Conservation (phyloP, 1,139 yeast species). For the Kodamaea ohmeri region DNA sequence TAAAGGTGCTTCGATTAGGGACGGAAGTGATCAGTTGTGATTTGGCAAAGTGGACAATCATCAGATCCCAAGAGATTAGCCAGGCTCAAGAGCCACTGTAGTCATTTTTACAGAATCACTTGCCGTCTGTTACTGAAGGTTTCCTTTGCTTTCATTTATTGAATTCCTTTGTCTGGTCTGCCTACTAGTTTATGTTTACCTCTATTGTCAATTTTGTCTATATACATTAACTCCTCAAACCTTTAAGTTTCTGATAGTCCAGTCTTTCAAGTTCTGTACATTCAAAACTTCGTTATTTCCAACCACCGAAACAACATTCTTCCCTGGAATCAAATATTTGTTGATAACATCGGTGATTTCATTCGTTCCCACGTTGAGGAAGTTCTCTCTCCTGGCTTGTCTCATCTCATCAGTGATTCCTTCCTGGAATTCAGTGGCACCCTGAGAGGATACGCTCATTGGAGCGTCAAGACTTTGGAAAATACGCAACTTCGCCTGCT, state of each 20-base stretch:
- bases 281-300: slow-evolving; percentile 45
- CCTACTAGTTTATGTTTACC: neutral
- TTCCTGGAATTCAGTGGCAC: slow-evolving; percentile 60
- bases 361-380: slow-evolving; percentile 59
- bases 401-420: slow-evolving; percentile 78
- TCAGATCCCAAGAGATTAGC: too few relatives aligned
- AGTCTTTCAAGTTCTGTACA: slow-evolving; percentile 23
- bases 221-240: slow-evolving; percentile 3
- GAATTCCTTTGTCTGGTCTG: too few relatives aligned
- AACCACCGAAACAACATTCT: slow-evolving; percentile 45
- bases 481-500: slow-evolving; percentile 85
- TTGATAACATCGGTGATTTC: slow-evolving; percentile 67
- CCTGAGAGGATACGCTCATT: slow-evolving; percentile 74
- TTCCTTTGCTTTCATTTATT: too few relatives aligned
- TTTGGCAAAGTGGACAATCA: too few relatives aligned
- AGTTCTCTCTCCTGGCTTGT: slow-evolving; percentile 72
- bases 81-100: too few relatives aligned
- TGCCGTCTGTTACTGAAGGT: too few relatives aligned
- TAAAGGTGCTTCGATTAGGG: too few relatives aligned
- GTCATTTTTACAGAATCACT: too few relatives aligned
- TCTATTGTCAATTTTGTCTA: neutral
- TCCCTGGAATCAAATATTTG: slow-evolving; percentile 47
- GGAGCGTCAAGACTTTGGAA: slow-evolving; percentile 95
- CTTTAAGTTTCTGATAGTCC: slow-evolving; percentile 27
- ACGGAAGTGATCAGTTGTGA: too few relatives aligned